Conservation (phyloP, 1,284 basidiomycete genomes). For the Cryptococcus hybrid region DNA sequence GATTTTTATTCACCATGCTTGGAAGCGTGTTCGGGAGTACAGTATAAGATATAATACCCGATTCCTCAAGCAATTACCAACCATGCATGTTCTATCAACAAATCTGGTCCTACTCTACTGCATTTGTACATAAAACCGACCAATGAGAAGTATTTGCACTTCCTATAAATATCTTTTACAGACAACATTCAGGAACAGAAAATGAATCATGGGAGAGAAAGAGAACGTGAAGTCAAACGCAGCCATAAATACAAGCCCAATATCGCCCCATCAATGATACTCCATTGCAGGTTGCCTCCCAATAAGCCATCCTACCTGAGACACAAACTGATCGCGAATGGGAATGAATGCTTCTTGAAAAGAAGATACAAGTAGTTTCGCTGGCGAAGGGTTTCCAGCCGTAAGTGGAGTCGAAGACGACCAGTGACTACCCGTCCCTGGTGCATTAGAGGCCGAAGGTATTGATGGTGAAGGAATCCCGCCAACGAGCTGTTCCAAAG, state of each 20-base stretch:
- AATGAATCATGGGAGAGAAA: too few relatives aligned
- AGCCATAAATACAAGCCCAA: too few relatives aligned
- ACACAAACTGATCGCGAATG: constrained; percentile 26
- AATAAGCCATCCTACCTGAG: constrained; percentile 42
- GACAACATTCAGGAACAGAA: too few relatives aligned
- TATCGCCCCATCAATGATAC: too few relatives aligned
- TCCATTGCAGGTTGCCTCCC: constrained; percentile 9
- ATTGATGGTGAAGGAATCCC: not conserved
- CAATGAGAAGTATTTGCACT: too few relatives aligned
- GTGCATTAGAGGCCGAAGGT: not conserved
- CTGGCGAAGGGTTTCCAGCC: not conserved
- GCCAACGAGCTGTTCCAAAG: constrained; percentile 24
- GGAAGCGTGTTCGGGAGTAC: constrained; percentile 60
- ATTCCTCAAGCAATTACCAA: too few relatives aligned
- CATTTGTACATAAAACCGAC: too few relatives aligned
- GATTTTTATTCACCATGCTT: constrained; percentile 81
- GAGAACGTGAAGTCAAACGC: too few relatives aligned
- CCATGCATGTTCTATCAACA: too few relatives aligned
- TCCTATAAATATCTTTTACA: not conserved
- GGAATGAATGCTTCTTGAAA: constrained; percentile 34
- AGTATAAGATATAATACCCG: constrained; percentile 48
- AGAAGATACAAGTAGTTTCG: constrained; percentile 17
- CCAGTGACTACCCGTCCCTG: not conserved
- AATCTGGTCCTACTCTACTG: too few relatives aligned
- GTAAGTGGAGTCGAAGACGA: not conserved